phyloP scores from a whole-genome alignment of 2,329 filamentous ascomycete species.

The Karstenula rhodostoma region DNA sequence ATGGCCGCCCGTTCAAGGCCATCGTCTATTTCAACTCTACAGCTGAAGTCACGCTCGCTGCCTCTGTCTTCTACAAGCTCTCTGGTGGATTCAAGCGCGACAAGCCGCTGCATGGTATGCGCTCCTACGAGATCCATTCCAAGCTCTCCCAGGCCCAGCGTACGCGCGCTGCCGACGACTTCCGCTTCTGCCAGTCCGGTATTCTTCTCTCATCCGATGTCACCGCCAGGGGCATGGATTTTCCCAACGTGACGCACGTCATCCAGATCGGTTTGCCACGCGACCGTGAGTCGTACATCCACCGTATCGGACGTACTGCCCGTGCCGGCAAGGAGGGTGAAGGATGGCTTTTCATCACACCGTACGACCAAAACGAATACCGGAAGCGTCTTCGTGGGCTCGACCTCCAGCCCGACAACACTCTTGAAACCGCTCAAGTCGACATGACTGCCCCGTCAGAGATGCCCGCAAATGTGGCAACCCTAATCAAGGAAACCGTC shows the following conservation, averaged over 20 bases:
- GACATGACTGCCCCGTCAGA: slow-evolving; percentile 54
- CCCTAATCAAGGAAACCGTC: slow-evolving; percentile 56
- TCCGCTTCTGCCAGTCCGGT: slow-evolving; percentile 70
- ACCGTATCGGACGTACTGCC: slow-evolving; percentile 61
- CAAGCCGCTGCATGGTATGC: slow-evolving; percentile 41
- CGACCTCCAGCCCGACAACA: slow-evolving; percentile 65
- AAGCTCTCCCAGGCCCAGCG: slow-evolving; percentile 75
- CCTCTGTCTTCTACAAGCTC: slow-evolving; percentile 65
- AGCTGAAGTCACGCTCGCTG: slow-evolving; percentile 71
- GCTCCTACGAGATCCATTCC: slow-evolving; percentile 75
- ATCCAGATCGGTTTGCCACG: slow-evolving; percentile 59
- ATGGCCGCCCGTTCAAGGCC: slow-evolving; percentile 81
- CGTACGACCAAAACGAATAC: slow-evolving; percentile 60
- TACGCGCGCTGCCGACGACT: slow-evolving; percentile 74
- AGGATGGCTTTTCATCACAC: slow-evolving; percentile 71
- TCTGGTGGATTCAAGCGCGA: slow-evolving; percentile 46
- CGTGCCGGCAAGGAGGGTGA: slow-evolving; percentile 77
- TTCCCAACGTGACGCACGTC: slow-evolving; percentile 61
- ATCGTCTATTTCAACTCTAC: slow-evolving; percentile 91
- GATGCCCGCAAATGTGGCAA: slow-evolving; percentile 52
- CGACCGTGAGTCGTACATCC: slow-evolving; percentile 59
- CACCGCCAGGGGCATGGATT: slow-evolving; percentile 62
- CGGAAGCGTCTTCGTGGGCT: slow-evolving; percentile 64
- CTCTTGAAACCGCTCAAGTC: slow-evolving; percentile 60
- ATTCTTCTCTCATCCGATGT: slow-evolving; percentile 61